Evolutionary conservation across 2,329 filamentous ascomycete genomes (phyloP).

Genomic region (Lachnellula cervina): DNA sequence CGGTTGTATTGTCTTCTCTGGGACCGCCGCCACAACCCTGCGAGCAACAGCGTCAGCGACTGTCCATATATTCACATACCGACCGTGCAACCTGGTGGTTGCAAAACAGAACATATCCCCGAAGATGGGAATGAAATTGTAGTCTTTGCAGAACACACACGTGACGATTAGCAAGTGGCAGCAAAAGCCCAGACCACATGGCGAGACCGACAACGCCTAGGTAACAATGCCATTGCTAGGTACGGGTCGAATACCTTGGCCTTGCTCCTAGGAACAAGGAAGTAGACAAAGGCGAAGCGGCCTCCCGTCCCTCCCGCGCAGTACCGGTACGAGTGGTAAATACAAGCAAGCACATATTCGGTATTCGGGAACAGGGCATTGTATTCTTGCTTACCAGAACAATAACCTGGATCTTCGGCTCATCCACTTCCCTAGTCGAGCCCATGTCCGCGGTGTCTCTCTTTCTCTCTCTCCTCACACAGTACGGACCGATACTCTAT

Average conservation of each 20-base stretch:
- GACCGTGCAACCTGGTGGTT: slow-evolving; percentile 19
- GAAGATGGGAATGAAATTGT: neutral
- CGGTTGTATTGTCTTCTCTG: slow-evolving; percentile 82
- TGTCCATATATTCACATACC: slow-evolving; percentile 15
- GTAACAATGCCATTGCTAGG: too few relatives aligned
- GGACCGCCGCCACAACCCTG: slow-evolving; percentile 89
- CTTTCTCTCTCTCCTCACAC: neutral
- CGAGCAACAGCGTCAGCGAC: slow-evolving; percentile 13
- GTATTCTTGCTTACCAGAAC: slow-evolving; percentile 4
- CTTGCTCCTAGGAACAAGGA: too few relatives aligned
- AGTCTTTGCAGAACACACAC: neutral
- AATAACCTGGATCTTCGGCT: slow-evolving; percentile 8
- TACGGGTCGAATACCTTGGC: too few relatives aligned
- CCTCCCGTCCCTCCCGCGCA: too few relatives aligned
- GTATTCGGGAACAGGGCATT: neutral
- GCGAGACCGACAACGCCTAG: neutral
- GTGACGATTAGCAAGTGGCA: neutral
- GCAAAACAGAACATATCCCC: neutral
- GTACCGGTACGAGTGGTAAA: too few relatives aligned
- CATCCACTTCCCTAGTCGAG: neutral
- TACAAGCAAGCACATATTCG: too few relatives aligned
- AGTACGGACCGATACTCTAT: neutral
- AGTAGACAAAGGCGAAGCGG: too few relatives aligned
- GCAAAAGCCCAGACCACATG: neutral
- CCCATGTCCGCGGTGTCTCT: neutral